A percentile compares a stretch with the other conserved stretches of the same genome.
phyloP scores from a whole-genome alignment of 345 rosid species.

The Passiflora organensis region DNA sequence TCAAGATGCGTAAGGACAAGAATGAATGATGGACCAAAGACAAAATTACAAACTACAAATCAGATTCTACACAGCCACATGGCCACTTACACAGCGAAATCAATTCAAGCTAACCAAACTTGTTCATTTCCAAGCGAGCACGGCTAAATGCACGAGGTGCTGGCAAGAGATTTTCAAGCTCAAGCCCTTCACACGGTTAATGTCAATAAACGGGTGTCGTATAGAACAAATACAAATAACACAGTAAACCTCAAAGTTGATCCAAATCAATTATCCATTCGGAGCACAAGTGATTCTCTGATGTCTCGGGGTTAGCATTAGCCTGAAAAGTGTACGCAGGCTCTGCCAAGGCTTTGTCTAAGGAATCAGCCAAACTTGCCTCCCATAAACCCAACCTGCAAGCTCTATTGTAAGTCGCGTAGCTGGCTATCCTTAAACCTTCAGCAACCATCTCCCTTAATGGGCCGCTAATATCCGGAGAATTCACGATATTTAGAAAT shows the following conservation, averaged over 20 bases:
- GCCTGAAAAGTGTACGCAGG: slow-evolving; percentile 17
- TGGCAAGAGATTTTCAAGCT: no score
- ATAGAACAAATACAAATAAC: no score
- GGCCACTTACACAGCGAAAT: no score
- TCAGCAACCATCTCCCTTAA: slow-evolving; percentile 61
- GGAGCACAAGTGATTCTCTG: slow-evolving; percentile 41
- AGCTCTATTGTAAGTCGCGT: slow-evolving; percentile 50
- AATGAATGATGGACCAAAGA: no score
- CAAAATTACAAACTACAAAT: no score
- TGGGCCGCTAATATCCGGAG: slow-evolving; percentile 35
- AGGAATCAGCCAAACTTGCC: slow-evolving; percentile 48
- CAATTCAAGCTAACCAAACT: no score
- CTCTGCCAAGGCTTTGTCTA: slow-evolving; percentile 46
- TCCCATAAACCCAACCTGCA: slow-evolving; percentile 69
- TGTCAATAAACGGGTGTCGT: no score
- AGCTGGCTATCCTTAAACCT: slow-evolving; percentile 61
- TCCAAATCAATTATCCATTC: slow-evolving; percentile 60
- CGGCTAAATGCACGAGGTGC: no score
- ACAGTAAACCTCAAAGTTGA: slow-evolving; percentile 45
- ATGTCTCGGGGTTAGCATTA: slow-evolving; percentile 28
- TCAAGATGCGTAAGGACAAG: no score
- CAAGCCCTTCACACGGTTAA: no score
- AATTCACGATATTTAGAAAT: slow-evolving; percentile 40
- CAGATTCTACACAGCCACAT: no score
- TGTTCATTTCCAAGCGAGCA: no score